A percentile compares a stretch with the other conserved stretches of the same genome.
phyloP scores from a whole-genome alignment of 345 rosid species.

The Pistacia vera region DNA sequence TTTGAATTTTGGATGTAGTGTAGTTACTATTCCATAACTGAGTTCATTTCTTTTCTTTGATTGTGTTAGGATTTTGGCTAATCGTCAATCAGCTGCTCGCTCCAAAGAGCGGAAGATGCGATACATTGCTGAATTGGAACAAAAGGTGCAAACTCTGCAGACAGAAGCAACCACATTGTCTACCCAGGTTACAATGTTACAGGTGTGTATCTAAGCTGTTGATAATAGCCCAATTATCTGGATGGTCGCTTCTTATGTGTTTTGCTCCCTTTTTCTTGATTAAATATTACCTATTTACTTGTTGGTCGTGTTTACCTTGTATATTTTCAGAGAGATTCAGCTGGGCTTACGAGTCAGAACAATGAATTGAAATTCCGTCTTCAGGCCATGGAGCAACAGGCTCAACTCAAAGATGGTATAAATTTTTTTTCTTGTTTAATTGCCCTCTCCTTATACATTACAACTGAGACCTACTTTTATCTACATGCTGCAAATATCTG shows the following conservation, averaged over 20 bases:
- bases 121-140: constrained; percentile 75
- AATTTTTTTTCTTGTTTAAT: neutral
- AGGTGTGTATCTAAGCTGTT: constrained; percentile 36
- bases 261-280: neutral
- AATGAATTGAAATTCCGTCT: constrained; percentile 62
- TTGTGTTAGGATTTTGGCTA: constrained; percentile 73
- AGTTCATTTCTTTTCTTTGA: neutral
- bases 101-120: constrained; percentile 85
- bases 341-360: constrained; percentile 48
- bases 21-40: neutral
- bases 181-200: constrained; percentile 78
- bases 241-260: neutral
- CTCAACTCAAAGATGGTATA: constrained; percentile 59
- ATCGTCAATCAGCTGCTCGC: constrained; percentile 85
- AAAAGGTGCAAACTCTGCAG: constrained; percentile 87
- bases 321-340: constrained; percentile 48
- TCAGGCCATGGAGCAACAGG: constrained; percentile 69
- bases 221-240: neutral
- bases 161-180: constrained; percentile 82
- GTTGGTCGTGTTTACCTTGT: neutral
- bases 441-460: neutral
- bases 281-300: neutral
- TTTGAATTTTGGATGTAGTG: neutral
- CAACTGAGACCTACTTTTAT: neutral
- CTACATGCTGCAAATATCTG: neutral